These are phyloP conservation scores for Jackrogersella minutella DNA, from an alignment of 495 filamentous ascomycete species.

Conservation along the genomic window DNA sequence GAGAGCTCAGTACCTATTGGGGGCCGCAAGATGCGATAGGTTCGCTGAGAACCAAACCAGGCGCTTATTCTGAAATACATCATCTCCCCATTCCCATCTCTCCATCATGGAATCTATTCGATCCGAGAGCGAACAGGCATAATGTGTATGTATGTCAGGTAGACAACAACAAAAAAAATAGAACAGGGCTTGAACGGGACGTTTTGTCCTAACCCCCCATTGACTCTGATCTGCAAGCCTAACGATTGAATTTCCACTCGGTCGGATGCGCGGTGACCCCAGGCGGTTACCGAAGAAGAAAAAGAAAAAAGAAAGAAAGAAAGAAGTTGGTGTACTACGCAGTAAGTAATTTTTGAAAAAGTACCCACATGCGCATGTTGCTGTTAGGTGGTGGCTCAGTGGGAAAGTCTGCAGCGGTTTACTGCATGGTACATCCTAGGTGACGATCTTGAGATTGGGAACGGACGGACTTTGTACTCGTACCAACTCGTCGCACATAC, in stretches of 20 bases:
- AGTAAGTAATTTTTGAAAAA: background rate
- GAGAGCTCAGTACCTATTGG: slow-evolving; percentile 4
- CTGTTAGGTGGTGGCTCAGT: slow-evolving; percentile 29
- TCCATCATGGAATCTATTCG: too few species aligned
- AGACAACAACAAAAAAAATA: too few species aligned
- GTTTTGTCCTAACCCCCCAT: too few species aligned
- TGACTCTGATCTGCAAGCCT: background rate
- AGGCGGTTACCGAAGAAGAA: slow-evolving; percentile 29
- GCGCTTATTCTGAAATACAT: slow-evolving; percentile 32
- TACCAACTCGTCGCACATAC: background rate
- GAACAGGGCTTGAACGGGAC: too few species aligned
- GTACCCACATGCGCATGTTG: too few species aligned
- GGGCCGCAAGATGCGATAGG: slow-evolving; percentile 29
- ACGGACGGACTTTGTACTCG: slow-evolving; percentile 20
- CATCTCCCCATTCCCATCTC: too few species aligned
- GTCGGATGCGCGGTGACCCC: slow-evolving; percentile 16
- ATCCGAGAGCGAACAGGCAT: slow-evolving; percentile 14
- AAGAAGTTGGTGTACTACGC: background rate
- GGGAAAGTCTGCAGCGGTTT: slow-evolving; percentile 23
- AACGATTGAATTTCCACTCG: background rate
- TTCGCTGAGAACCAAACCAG: background rate
- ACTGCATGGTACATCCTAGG: slow-evolving; percentile 5
- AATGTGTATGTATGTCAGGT: background rate
- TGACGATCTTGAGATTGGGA: slow-evolving; percentile 3
- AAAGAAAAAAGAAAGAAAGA: background rate